A percentile compares a stretch with the other conserved stretches of the same genome.
Conservation (phyloP, 306 rosid species). For the Myrica gale region DNA sequence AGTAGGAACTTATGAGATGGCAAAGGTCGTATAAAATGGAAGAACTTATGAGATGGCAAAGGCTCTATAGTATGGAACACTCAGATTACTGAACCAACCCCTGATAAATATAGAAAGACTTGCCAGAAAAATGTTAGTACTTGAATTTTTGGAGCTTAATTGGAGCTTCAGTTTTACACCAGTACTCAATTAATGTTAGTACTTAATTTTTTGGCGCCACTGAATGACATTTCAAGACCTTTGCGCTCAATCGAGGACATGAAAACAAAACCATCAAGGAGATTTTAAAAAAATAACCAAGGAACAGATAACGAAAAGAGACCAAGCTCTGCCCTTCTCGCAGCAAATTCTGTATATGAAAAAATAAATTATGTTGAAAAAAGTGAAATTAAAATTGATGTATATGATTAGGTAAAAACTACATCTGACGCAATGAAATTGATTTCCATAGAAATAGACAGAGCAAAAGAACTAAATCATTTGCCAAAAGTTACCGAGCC, state of each 20-base stretch:
- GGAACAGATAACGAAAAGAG: no score
- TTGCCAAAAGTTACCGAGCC: background rate
- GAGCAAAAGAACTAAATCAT: background rate
- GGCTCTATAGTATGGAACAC: background rate
- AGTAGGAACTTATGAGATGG: background rate
- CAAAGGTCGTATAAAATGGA: background rate
- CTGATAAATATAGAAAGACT: background rate
- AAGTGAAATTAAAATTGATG: background rate
- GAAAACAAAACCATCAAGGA: background rate
- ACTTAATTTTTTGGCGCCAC: no score
- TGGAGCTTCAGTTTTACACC: background rate
- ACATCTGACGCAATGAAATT: background rate
- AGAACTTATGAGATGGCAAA: background rate
- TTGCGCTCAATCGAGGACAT: conserved; percentile 6
- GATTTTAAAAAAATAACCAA: background rate
- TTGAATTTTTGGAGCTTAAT: background rate
- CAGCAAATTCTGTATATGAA: background rate
- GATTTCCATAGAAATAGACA: background rate
- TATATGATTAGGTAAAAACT: background rate
- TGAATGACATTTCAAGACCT: background rate
- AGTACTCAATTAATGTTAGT: background rate
- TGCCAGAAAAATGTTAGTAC: background rate
- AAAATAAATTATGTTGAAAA: background rate
- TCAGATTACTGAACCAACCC: background rate
- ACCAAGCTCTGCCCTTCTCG: background rate